Conservation (phyloP, 495 filamentous ascomycete genomes). For the Aspergillus homomorphus region DNA sequence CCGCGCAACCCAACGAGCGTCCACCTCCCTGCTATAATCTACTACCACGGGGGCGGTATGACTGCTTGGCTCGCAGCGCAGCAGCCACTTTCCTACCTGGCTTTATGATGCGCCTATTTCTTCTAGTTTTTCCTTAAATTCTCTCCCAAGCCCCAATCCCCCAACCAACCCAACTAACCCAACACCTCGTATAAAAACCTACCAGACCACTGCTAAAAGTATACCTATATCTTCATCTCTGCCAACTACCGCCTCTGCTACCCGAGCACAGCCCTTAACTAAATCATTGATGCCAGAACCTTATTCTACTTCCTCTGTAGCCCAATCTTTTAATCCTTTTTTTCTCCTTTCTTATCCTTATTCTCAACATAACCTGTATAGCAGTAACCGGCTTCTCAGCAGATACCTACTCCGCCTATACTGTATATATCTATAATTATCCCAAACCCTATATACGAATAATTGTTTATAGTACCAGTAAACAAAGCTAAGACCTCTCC, state of each 20-base stretch:
- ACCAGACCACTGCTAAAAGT: constrained; percentile 25
- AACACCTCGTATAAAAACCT: no score
- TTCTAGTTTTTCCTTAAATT: no score
- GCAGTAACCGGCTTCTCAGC: constrained; percentile 38
- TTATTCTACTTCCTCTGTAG: constrained; percentile 24
- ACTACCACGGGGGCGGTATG: constrained; percentile 40
- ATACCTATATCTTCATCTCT: constrained; percentile 27
- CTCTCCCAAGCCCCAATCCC: no score
- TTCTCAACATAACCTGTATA: constrained; percentile 24
- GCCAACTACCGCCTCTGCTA: constrained; percentile 32
- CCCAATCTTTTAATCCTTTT: constrained; percentile 8
- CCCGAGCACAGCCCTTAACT: constrained; percentile 24
- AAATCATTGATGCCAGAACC: constrained; percentile 25
- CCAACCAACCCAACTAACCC: neutral
- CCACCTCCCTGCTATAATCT: constrained; percentile 30
- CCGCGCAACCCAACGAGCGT: constrained; percentile 12
- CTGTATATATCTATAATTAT: no score
- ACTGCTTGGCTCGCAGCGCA: constrained; percentile 31
- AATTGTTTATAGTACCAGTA: no score
- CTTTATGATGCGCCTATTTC: constrained; percentile 14
- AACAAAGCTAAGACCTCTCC: no score
- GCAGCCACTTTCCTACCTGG: constrained; percentile 14
- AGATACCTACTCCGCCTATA: constrained; percentile 35
- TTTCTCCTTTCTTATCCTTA: constrained; percentile 10
- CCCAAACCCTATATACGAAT: no score